Percentiles rank a stretch among this genome's conserved stretches.
These are phyloP conservation scores for Cylindrotheca closterium DNA, from an alignment of 108 stramenopile genomes.

Conservation along the genomic window DNA sequence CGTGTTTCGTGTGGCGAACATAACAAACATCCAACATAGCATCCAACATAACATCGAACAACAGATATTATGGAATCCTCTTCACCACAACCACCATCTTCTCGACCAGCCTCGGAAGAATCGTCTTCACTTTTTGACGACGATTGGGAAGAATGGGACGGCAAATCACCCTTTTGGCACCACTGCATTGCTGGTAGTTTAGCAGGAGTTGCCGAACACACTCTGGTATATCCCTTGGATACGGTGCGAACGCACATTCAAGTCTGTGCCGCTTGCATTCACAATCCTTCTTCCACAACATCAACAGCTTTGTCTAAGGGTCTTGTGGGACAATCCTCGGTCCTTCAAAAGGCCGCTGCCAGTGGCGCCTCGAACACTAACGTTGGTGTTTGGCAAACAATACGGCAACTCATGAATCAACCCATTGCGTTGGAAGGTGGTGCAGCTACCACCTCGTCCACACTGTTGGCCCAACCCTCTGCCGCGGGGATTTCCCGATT, in stretches of 20 bases:
- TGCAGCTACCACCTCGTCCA: conserved; percentile 8
- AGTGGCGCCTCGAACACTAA: neutral
- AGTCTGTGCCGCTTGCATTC: conserved; percentile 57
- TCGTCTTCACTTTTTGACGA: too few relatives aligned
- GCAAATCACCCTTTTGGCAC: conserved; percentile 77
- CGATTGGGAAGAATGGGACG: conserved; percentile 99
- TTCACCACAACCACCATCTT: too few relatives aligned
- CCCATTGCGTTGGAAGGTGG: conserved; percentile 19
- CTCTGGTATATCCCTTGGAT: conserved; percentile 92
- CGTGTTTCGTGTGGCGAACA: too few relatives aligned
- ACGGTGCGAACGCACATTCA: conserved; percentile 98
- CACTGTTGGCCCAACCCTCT: conserved; percentile 1
- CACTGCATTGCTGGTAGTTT: conserved; percentile 96
- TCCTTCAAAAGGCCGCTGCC: conserved; percentile 10
- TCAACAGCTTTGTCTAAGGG: neutral
- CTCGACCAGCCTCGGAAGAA: too few relatives aligned
- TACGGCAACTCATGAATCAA: conserved; percentile 44
- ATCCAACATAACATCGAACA: too few relatives aligned
- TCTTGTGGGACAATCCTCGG: neutral
- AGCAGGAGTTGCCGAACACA: conserved; percentile 95
- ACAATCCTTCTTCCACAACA: conserved; percentile 11
- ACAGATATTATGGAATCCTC: too few relatives aligned
- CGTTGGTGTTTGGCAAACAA: conserved; percentile 43
- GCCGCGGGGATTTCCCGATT: conserved; percentile 60
- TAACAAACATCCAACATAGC: too few relatives aligned